Evolutionary conservation across 129 eudicot species (phyloP), one percentile per base, ranked within the genome.

Genomic region (Escallonia rubra): DNA sequence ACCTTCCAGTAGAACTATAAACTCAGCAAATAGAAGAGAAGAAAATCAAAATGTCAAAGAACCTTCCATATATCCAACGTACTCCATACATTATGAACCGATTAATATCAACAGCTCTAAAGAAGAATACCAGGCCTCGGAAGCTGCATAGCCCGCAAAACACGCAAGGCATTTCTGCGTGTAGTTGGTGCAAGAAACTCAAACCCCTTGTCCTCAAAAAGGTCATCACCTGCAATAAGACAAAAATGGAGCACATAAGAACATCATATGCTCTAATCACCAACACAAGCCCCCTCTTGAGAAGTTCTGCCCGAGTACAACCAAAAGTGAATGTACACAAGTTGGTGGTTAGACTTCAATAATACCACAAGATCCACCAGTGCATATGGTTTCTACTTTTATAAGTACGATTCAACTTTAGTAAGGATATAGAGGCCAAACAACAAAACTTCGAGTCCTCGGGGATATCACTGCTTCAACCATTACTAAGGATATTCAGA

Each of bases 111-210:
- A n/a, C 6, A 10, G 8, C 44, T 41, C 14, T 54, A 56, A 71
- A 46, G 60, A 59, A 58, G 34, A 7, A 40, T 82, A 89, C 96
- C 99, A 70, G 99, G 99, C 77, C 85, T 94, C 47, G 81, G 51
- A 82, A 94, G 96, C 87, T 89, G 99, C 99, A 94, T 89, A 46
- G 99, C 99, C 67, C 99, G 90, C 66, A 94, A 75, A 59, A 83
- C 95, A 34, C 96, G 85, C 75, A 75, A 61, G 38, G 96, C 85
- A 82, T 94, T 94, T 77, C 75, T 79, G 54, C 93, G 81, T 58
- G 99, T 94, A 57, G 96, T 94, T 52, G 99, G 99, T 16, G 99
- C 96, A 44, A 70, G 68, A 72, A 89, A 89, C 78, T 89, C 90
- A 69, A 89, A 94, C 38, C 87, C 90, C 51, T 78, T 68, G 34